Evolutionary conservation across 2,329 filamentous ascomycete species (phyloP).

Genomic region (Akanthomyces muscarius): DNA sequence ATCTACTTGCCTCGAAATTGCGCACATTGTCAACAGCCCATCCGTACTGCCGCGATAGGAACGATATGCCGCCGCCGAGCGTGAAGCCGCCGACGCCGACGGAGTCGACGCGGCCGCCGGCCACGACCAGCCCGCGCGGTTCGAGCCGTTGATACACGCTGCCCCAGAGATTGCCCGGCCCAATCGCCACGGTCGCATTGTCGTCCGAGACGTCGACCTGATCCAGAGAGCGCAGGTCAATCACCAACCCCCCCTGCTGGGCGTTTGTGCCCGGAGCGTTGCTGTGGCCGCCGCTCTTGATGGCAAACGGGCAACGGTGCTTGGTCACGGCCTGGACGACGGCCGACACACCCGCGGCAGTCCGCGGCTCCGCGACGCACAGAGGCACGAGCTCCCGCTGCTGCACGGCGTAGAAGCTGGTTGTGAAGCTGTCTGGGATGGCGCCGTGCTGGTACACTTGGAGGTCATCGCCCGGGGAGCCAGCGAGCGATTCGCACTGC

Average conservation of each 20-base stretch:
- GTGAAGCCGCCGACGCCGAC: slow-evolving; percentile 13
- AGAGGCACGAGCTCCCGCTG: neutral
- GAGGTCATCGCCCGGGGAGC: neutral
- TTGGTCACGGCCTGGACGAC: neutral
- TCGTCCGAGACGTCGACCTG: neutral
- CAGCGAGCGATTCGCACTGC: neutral
- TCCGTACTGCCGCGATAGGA: slow-evolving; percentile 37
- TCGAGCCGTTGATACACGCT: neutral
- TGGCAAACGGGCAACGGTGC: slow-evolving; percentile 1
- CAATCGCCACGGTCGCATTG: neutral
- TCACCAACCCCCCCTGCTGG: neutral
- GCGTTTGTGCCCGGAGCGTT: neutral
- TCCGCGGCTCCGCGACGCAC: neutral
- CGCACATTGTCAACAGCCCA: slow-evolving; percentile 38
- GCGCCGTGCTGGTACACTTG: neutral
- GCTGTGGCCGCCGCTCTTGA: slow-evolving; percentile 8
- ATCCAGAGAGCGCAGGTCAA: neutral
- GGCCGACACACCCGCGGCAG: neutral
- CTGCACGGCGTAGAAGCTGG: slow-evolving; percentile 2
- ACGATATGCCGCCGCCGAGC: slow-evolving; percentile 36
- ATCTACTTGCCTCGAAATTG: slow-evolving; percentile 32
- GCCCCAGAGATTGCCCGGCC: neutral
- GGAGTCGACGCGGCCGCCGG: neutral
- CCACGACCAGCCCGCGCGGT: neutral
- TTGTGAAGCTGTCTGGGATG: neutral